Evolutionary conservation across 495 filamentous ascomycete species (phyloP), one percentile per base, ranked within the genome.

Genomic region (Ascodesmis nigricans): DNA sequence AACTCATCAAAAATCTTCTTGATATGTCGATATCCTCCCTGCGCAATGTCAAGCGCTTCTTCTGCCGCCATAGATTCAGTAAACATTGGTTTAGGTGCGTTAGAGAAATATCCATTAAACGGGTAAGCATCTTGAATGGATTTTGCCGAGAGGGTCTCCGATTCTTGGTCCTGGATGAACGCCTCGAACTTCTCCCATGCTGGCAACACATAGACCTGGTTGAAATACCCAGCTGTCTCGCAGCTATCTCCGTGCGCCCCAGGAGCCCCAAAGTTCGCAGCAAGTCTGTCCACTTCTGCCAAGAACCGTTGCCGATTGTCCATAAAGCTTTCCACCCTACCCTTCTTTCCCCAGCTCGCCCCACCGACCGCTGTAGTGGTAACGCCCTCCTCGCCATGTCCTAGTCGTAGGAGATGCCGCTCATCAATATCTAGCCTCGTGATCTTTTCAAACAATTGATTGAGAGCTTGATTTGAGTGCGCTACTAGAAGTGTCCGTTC

Each of bases 381-480:
- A 9, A 95, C 60, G 31, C 93, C 90, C 43, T 91, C 83, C 52
- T 95, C 87, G 30, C 87, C 87, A 49, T 91, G 87, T 27, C 87
- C 87, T 25, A 99, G 61, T 25, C 87, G 73, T 30, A 99, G 63
- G 26, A 99, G 64, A 58, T 99, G 90, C 21, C 87, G 75, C 53
- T 84, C 77, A 50, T 99, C 87, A 41, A 99, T 95, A 46, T 95
- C 81, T 24, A 95, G 62, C 4, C 73, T 76, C 24, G 80, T 74
- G 39, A 99, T 95, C 58, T 95, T 99, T 42, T 91, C 78, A 55
- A 99, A 99, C n/a, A 99, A 65, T 52, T 99, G 90, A 48, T 99
- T 95, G 31, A 99, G 58, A 0, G 87, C 87, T 51, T 99, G 87
- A 46, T 99, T 99, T 55, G 82, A 92, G 55, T 95, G 87, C 7